These are phyloP conservation scores for Aphanomyces astaci DNA, from an alignment of 352 stramenopile genomes.

Conservation along the genomic window DNA sequence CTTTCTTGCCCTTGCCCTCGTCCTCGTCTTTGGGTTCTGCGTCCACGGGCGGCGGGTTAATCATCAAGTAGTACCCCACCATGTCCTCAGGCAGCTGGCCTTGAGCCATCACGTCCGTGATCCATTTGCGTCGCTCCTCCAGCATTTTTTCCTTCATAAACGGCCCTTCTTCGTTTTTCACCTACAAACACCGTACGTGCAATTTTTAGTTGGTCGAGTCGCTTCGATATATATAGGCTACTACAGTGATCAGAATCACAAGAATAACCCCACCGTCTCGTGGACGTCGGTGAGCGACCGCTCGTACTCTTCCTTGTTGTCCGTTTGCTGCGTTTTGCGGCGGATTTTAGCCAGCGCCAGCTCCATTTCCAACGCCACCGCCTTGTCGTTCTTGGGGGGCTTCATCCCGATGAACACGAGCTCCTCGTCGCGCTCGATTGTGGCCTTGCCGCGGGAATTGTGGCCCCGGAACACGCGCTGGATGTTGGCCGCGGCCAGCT, in stretches of 20 bases:
- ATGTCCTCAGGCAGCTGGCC: slow-evolving; percentile 85
- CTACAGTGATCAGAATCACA: too few species aligned
- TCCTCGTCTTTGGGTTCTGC: slow-evolving; percentile 57
- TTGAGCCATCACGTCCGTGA: slow-evolving; percentile 86
- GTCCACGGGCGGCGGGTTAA: slow-evolving; percentile 39
- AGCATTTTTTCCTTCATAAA: slow-evolving; percentile 89
- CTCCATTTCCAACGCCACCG: slow-evolving; percentile 59
- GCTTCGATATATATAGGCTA: too few species aligned
- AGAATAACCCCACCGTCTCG: slow-evolving; percentile 52
- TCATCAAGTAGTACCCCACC: slow-evolving; percentile 71
- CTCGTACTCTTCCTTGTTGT: slow-evolving; percentile 90
- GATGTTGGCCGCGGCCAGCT: slow-evolving; percentile 87
- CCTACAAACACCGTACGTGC: background rate
- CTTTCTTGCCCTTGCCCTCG: slow-evolving; percentile 37
- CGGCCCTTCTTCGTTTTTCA: slow-evolving; percentile 77
- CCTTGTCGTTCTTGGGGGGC: slow-evolving; percentile 37
- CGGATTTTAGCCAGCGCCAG: slow-evolving; percentile 71
- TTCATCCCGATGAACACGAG: slow-evolving; percentile 93
- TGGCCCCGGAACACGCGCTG: slow-evolving; percentile 87
- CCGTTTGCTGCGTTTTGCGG: slow-evolving; percentile 81
- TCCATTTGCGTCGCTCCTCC: slow-evolving; percentile 88
- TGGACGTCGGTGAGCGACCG: slow-evolving; percentile 83
- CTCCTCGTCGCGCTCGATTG: slow-evolving; percentile 67
- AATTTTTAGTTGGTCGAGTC: too few species aligned
- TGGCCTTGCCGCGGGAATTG: slow-evolving; percentile 51